These are phyloP conservation scores for Discostella pseudostelligera DNA, from an alignment of 108 stramenopile species.

Conservation along the genomic window DNA sequence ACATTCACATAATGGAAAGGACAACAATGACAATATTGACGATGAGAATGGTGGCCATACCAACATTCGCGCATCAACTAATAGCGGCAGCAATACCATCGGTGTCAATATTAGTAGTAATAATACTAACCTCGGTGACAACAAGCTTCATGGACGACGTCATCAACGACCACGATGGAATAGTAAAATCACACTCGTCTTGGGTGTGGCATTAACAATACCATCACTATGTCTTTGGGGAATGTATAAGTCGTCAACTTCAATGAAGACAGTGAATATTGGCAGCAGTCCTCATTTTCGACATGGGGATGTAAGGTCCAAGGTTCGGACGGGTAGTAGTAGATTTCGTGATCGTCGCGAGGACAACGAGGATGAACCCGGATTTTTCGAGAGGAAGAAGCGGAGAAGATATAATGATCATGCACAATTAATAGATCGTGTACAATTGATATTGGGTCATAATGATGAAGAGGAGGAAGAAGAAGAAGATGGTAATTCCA, in stretches of 20 bases:
- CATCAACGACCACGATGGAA: not conserved
- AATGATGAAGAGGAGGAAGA: not conserved
- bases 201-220: conserved; percentile 10
- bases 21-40: too few relatives aligned
- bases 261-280: too few relatives aligned
- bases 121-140: not conserved
- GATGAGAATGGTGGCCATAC: not conserved
- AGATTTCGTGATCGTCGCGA: too few relatives aligned
- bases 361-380: too few relatives aligned
- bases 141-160: conserved; percentile 26
- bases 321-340: too few relatives aligned
- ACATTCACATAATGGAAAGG: too few relatives aligned
- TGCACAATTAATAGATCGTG: too few relatives aligned
- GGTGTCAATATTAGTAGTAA: too few relatives aligned
- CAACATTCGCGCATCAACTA: not conserved
- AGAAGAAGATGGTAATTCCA: not conserved
- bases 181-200: conserved; percentile 15
- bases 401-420: too few relatives aligned
- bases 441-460: too few relatives aligned
- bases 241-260: too few relatives aligned
- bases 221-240: conserved; percentile 11
- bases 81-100: not conserved
- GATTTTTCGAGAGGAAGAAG: too few relatives aligned
- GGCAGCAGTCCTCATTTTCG: conserved; percentile 4
- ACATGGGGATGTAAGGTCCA: conserved; percentile 5